phyloP scores from a whole-genome alignment of 495 filamentous ascomycete species.

The Tuber microsphaerosporum region DNA sequence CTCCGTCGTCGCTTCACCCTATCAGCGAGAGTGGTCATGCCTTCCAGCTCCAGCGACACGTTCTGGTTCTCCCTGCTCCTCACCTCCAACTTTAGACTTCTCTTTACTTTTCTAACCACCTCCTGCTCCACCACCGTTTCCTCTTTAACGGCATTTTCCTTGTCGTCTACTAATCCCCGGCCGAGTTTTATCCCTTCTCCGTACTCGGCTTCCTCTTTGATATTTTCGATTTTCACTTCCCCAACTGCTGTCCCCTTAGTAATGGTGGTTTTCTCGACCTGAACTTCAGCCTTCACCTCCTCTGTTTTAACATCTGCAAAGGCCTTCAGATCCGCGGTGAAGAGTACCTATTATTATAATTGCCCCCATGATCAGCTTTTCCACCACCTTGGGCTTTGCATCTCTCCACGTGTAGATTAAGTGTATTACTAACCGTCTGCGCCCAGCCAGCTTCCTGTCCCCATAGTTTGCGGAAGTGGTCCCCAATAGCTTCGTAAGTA shows the following conservation, averaged over 20 bases:
- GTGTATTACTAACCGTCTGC: slow-evolving; percentile 55
- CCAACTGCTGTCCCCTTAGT: background rate
- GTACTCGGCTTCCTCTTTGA: background rate
- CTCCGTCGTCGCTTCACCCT: slow-evolving; percentile 36
- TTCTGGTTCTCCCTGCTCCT: slow-evolving; percentile 3
- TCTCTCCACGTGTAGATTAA: background rate
- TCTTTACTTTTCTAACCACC: background rate
- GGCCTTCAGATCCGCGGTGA: slow-evolving; percentile 82
- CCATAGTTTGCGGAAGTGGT: slow-evolving; percentile 86
- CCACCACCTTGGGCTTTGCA: background rate
- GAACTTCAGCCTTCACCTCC: slow-evolving; percentile 42
- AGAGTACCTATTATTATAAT: slow-evolving; percentile 53
- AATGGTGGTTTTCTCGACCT: background rate
- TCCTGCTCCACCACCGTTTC: background rate
- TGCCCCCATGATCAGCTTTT: background rate
- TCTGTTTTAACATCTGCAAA: slow-evolving; percentile 57
- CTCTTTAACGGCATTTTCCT: background rate
- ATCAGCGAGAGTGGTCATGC: slow-evolving; percentile 28
- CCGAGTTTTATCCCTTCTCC: slow-evolving; percentile 5
- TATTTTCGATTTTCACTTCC: slow-evolving; percentile 6
- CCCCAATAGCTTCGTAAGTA: slow-evolving; percentile 82
- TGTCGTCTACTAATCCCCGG: background rate
- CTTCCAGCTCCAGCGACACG: slow-evolving; percentile 1
- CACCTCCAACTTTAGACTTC: background rate
- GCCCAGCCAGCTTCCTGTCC: slow-evolving; percentile 94